Conservation (phyloP, 148 eudicot genomes). For the Gaultheria prostrata region DNA sequence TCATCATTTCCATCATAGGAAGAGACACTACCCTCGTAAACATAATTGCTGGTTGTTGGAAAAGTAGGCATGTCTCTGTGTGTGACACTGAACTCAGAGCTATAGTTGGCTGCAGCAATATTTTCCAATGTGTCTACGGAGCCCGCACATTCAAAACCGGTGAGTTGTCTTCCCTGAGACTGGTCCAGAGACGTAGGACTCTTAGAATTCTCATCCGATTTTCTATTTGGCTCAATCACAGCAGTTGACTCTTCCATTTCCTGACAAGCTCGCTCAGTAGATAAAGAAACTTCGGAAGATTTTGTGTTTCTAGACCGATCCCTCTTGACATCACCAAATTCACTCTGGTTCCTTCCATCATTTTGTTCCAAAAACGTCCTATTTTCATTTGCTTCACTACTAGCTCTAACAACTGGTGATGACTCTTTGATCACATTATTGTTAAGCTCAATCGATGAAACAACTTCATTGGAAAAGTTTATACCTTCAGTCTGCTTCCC, state of each 20-base stretch:
- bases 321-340: background rate
- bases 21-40: constrained; percentile 70
- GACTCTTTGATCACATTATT: constrained; percentile 12
- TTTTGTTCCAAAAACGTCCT: background rate
- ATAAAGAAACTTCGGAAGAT: constrained; percentile 17
- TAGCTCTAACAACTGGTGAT: constrained; percentile 1
- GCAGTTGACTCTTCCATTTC: constrained; percentile 20
- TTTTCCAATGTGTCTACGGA: constrained; percentile 31
- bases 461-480: background rate
- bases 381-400: background rate
- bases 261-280: constrained; percentile 12
- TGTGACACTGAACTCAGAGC: constrained; percentile 20
- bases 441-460: constrained; percentile 15
- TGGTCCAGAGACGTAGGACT: constrained; percentile 27
- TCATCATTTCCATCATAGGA: constrained; percentile 69
- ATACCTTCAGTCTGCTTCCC: constrained; percentile 11
- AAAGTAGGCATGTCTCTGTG: constrained; percentile 24
- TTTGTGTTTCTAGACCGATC: background rate
- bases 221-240: constrained; percentile 12
- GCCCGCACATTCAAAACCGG: constrained; percentile 26
- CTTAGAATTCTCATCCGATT: constrained; percentile 16
- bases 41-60: constrained; percentile 35
- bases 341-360: constrained; percentile 8
- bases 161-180: constrained; percentile 15
- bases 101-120: constrained; percentile 9